Evolutionary conservation across 2,329 filamentous ascomycete genomes (phyloP).

Genomic region (Ceratocystis colombiana): DNA sequence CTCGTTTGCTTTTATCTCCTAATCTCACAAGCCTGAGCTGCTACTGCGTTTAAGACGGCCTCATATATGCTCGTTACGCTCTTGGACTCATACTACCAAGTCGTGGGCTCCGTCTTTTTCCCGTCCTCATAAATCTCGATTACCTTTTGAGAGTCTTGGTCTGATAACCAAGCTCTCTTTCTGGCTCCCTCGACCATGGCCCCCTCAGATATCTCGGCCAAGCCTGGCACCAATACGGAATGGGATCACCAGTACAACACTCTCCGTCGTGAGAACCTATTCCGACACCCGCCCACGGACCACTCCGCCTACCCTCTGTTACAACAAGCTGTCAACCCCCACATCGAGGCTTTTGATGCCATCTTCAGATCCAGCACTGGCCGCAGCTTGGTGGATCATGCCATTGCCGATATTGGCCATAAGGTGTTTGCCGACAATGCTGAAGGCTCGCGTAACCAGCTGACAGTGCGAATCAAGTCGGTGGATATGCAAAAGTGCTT

Average conservation of each 20-base stretch:
- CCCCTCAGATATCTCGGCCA: constrained; percentile 19
- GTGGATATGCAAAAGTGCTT: constrained; percentile 73
- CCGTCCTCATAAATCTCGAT: background rate
- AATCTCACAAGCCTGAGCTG: background rate
- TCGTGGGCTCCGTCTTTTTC: no score
- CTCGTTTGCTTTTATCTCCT: background rate
- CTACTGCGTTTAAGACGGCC: background rate
- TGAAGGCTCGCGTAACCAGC: constrained; percentile 55
- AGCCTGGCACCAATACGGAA: constrained; percentile 48
- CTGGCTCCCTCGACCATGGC: constrained; percentile 20
- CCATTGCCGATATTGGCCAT: constrained; percentile 76
- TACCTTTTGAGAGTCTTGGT: constrained; percentile 14
- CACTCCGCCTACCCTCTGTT: constrained; percentile 79
- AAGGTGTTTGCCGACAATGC: constrained; percentile 74
- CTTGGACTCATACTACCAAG: no score
- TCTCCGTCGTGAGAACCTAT: constrained; percentile 74
- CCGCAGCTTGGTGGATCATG: constrained; percentile 52
- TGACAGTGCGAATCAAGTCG: constrained; percentile 69
- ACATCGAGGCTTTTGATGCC: constrained; percentile 92
- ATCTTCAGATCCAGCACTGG: constrained; percentile 46
- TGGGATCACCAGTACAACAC: constrained; percentile 87
- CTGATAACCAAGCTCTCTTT: constrained; percentile 16
- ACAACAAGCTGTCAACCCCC: constrained; percentile 74
- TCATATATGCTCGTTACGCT: background rate
- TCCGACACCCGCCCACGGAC: constrained; percentile 78